Percentiles rank a stretch among this genome's conserved stretches.
These are phyloP conservation scores for Cornus controversa DNA, from an alignment of 148 eudicot species.

Conservation along the genomic window DNA sequence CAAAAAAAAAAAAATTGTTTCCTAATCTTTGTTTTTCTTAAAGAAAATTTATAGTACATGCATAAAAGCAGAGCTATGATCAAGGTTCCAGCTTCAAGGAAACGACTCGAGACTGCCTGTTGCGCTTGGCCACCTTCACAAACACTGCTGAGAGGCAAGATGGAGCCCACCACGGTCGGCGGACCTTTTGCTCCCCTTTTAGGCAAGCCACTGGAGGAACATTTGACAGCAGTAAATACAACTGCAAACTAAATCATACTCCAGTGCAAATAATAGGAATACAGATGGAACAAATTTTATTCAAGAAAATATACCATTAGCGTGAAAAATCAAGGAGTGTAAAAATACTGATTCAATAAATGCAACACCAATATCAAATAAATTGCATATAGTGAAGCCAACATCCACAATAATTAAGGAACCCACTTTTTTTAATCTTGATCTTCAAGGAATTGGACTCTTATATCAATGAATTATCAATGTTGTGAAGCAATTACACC, in stretches of 20 bases:
- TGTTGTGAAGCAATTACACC: too few relatives aligned
- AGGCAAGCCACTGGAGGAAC: conserved; percentile 73
- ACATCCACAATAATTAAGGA: background rate
- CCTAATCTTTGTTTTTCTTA: conserved; percentile 4
- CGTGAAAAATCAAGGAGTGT: too few relatives aligned
- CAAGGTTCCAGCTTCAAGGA: conserved; percentile 92
- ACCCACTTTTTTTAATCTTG: background rate
- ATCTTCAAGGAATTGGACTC: background rate
- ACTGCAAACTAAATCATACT: background rate
- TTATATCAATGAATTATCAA: too few relatives aligned
- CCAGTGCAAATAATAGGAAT: background rate
- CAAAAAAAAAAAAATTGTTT: too few relatives aligned
- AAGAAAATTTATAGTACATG: conserved; percentile 24
- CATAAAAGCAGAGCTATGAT: conserved; percentile 5
- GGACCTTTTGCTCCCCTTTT: conserved; percentile 94
- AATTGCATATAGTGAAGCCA: too few relatives aligned
- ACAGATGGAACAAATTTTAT: too few relatives aligned
- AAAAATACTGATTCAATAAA: too few relatives aligned
- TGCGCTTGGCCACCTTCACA: conserved; percentile 74
- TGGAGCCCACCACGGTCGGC: conserved; percentile 97
- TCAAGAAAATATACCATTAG: too few relatives aligned
- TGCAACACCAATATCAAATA: too few relatives aligned
- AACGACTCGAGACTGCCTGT: conserved; percentile 86
- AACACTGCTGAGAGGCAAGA: conserved; percentile 70
- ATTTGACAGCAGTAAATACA: background rate